Evolutionary conservation across 306 rosid species (phyloP).

Genomic region (Quercus aquifolioides): DNA sequence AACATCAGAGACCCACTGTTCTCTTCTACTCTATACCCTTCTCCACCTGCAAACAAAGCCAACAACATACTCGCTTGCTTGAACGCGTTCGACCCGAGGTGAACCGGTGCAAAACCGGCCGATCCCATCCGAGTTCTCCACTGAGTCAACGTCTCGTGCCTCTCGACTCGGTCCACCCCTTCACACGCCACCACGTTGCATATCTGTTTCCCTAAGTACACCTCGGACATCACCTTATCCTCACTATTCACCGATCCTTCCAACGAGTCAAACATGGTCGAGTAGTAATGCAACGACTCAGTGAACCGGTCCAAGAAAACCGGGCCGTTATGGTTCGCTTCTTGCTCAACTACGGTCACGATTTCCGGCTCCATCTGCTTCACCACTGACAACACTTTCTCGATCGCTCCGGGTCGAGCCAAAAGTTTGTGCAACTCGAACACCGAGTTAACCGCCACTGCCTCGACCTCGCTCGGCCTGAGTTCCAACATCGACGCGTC

Average conservation of each 20-base stretch:
- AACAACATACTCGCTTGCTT: slow-evolving; percentile 89
- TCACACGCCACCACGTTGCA: slow-evolving; percentile 88
- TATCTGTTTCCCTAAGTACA: slow-evolving; percentile 85
- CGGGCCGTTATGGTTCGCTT: slow-evolving; percentile 75
- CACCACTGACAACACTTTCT: slow-evolving; percentile 68
- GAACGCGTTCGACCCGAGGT: slow-evolving; percentile 85
- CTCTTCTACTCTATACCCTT: slow-evolving; percentile 88
- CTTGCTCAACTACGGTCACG: slow-evolving; percentile 82
- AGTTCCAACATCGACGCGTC: slow-evolving; percentile 89
- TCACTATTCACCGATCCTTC: slow-evolving; percentile 62
- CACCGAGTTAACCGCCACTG: slow-evolving; percentile 89
- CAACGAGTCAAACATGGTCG: slow-evolving; percentile 87
- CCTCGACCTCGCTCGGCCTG: slow-evolving; percentile 53
- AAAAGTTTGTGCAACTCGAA: slow-evolving; percentile 75
- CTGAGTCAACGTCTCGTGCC: slow-evolving; percentile 73
- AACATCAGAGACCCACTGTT: slow-evolving; percentile 69
- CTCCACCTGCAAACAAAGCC: slow-evolving; percentile 69
- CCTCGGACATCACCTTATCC: slow-evolving; percentile 78
- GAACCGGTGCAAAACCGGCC: slow-evolving; percentile 65
- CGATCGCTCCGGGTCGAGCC: slow-evolving; percentile 79
- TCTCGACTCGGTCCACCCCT: slow-evolving; percentile 78
- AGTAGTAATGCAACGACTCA: slow-evolving; percentile 87
- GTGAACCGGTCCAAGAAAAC: slow-evolving; percentile 78
- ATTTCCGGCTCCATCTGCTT: slow-evolving; percentile 77
- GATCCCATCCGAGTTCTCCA: slow-evolving; percentile 65